Percentiles rank a stretch among this genome's conserved stretches.
Conservation (phyloP, 106 monocot genomes). For the Agapanthus africanus region DNA sequence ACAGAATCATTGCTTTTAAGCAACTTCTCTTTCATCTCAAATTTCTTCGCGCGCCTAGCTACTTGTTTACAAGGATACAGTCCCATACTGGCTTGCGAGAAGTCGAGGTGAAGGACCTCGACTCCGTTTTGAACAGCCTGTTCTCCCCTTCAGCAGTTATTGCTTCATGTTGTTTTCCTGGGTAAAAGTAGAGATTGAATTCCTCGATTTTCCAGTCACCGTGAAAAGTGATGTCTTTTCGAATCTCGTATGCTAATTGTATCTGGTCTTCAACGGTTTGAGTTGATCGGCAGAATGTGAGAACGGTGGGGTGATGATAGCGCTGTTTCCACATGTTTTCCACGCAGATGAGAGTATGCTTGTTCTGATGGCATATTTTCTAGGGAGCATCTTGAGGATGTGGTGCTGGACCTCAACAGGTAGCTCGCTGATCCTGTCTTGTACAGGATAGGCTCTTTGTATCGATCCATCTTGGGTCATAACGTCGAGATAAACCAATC, state of each 20-base stretch:
- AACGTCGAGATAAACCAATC: not conserved
- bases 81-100: slow-evolving; percentile 3
- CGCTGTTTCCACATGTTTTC: slow-evolving; percentile 4
- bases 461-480: not conserved
- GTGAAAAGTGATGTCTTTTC: not conserved
- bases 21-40: slow-evolving; percentile 3
- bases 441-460: not conserved
- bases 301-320: not conserved
- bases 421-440: slow-evolving; percentile 15
- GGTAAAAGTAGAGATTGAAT: slow-evolving; percentile 8
- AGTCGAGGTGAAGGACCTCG: slow-evolving; percentile 1
- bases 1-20: slow-evolving; percentile 1
- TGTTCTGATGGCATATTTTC: slow-evolving; percentile 11
- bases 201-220: not conserved
- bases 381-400: slow-evolving; percentile 12
- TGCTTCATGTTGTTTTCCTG: not conserved
- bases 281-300: not conserved
- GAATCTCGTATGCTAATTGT: not conserved
- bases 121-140: slow-evolving; percentile 7
- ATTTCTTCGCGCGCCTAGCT: not conserved
- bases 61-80: not conserved
- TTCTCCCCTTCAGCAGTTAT: slow-evolving; percentile 1
- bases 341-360: slow-evolving; percentile 8
- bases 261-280: not conserved
- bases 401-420: not conserved